A percentile compares a stretch with the other conserved stretches of the same genome.
phyloP scores from a whole-genome alignment of 176 grass and related monocot genomes.

The Leersia perrieri region DNA sequence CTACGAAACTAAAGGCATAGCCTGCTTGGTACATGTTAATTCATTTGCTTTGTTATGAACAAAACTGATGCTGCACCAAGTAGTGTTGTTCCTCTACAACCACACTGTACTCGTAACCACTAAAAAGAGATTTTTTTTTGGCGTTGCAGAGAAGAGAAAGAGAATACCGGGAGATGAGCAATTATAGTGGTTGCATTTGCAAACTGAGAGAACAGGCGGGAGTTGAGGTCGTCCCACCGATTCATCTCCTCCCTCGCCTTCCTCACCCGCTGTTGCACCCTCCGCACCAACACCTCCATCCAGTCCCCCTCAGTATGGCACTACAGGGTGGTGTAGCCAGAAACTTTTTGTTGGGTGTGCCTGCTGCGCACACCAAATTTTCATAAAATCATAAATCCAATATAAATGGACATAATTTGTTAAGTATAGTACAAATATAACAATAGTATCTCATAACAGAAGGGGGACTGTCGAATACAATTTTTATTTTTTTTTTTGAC shows the following conservation, averaged over 20 bases:
- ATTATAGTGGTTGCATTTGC: constrained; percentile 49
- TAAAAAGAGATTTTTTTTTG: neutral
- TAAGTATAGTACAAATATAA: too few relatives aligned
- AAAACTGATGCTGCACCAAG: neutral
- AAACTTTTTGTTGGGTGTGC: too few relatives aligned
- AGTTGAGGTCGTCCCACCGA: constrained; percentile 66
- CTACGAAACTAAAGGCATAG: neutral
- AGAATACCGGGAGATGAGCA: constrained; percentile 53
- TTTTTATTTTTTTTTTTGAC: too few relatives aligned
- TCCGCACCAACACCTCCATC: constrained; percentile 66
- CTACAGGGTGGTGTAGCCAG: too few relatives aligned
- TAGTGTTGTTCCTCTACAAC: neutral
- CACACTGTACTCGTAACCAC: neutral
- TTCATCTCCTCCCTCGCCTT: constrained; percentile 48
- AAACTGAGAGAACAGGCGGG: constrained; percentile 49
- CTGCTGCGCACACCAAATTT: too few relatives aligned
- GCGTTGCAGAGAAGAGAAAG: neutral
- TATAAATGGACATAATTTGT: too few relatives aligned
- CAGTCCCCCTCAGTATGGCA: neutral
- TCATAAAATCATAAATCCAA: too few relatives aligned
- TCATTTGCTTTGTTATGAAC: neutral
- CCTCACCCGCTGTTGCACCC: constrained; percentile 67
- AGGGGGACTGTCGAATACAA: too few relatives aligned
- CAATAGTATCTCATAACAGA: too few relatives aligned
- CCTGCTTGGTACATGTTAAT: neutral